phyloP scores from a whole-genome alignment of 2,329 filamentous ascomycete species.

The Balansia obtecta region DNA sequence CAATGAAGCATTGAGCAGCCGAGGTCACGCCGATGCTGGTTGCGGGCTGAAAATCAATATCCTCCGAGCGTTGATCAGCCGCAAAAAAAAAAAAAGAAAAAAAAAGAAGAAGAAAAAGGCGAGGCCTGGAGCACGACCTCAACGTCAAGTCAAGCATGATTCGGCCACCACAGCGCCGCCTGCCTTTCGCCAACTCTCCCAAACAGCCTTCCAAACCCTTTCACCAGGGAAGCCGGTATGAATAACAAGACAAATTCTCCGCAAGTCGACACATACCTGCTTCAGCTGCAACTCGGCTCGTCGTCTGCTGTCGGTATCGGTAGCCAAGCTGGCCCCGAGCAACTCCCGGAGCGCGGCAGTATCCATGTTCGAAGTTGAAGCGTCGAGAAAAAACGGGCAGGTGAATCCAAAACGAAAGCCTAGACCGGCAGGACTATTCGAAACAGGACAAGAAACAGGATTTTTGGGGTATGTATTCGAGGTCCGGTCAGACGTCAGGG shows the following conservation, averaged over 20 bases:
- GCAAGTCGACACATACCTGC: slow-evolving; percentile 42
- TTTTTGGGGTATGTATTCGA: slow-evolving; percentile 1
- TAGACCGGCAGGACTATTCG: background rate
- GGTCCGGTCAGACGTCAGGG: slow-evolving; percentile 1
- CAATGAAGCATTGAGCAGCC: background rate
- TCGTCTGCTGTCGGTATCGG: slow-evolving; percentile 62
- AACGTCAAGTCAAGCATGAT: background rate
- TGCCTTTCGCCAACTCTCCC: no score
- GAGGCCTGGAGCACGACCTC: background rate
- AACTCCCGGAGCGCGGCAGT: slow-evolving; percentile 61
- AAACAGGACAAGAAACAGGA: background rate
- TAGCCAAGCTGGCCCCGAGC: slow-evolving; percentile 63
- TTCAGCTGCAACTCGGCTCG: slow-evolving; percentile 72
- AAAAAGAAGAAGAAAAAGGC: no score
- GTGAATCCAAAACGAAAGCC: background rate
- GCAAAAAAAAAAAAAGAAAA: no score
- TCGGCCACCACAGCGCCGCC: no score
- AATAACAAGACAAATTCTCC: background rate
- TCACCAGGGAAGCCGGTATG: no score
- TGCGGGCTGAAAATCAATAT: background rate
- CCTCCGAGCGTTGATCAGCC: background rate
- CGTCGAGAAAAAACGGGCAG: slow-evolving; percentile 1
- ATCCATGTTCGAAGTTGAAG: slow-evolving; percentile 58
- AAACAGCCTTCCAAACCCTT: no score
- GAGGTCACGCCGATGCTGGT: background rate